Evolutionary conservation across 768 basidiomycete species (phyloP).

Genomic region (Kwoniella sp.): DNA sequence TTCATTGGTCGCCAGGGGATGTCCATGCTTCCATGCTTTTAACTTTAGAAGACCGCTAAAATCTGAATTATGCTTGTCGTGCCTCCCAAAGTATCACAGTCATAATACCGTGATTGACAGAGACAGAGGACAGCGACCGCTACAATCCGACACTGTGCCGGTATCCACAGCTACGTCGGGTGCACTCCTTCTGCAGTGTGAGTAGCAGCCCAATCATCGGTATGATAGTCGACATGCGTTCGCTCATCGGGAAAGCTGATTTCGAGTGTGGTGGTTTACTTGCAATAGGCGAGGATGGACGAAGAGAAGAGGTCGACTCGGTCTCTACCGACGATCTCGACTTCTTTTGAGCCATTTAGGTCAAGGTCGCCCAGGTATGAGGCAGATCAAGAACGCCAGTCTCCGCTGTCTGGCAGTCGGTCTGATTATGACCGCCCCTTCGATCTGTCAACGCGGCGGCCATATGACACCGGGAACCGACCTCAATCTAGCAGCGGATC

Average conservation of each 20-base stretch:
- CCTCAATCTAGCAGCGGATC: slow-evolving; percentile 1
- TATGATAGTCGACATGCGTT: no score
- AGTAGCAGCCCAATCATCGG: no score
- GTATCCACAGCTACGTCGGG: neutral
- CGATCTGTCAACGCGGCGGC: neutral
- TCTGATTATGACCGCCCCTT: neutral
- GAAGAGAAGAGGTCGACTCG: slow-evolving; percentile 7
- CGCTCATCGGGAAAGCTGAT: no score
- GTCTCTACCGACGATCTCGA: slow-evolving; percentile 7
- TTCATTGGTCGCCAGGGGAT: neutral
- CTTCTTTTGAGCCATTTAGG: neutral
- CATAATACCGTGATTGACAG: no score
- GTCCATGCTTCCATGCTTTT: no score
- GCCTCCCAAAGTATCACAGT: neutral
- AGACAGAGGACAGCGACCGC: no score
- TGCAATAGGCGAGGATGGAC: neutral
- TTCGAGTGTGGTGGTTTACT: neutral
- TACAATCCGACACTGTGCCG: neutral
- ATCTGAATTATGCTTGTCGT: neutral
- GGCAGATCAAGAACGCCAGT: neutral
- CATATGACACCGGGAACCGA: neutral
- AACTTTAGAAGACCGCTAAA: no score
- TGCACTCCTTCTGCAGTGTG: no score
- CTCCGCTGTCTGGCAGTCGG: neutral
- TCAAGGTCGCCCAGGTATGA: neutral